Evolutionary conservation across 1,284 basidiomycete species (phyloP), one percentile per base, ranked within the genome.

Genomic region (Ustilago bromivora): DNA sequence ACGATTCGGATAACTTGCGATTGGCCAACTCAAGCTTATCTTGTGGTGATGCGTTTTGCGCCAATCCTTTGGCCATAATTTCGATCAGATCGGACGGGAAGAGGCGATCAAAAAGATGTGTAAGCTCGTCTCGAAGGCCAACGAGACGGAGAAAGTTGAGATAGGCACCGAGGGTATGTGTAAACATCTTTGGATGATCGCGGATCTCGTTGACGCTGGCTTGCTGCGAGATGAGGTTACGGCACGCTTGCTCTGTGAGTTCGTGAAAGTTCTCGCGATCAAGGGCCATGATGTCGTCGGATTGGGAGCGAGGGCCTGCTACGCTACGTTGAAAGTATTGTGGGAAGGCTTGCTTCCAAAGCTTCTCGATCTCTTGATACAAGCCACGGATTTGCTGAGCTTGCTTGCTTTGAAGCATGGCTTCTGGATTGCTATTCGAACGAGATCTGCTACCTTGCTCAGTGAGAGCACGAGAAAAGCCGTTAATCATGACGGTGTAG

Each of bases 191-290:
- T 12, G 75, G 75, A 17, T 46, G 63, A 6, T 70, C 57, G 23
- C 64, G 70, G 19, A 34, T 60, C 41, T 77, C 75, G 10, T 52
- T 34, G 38, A 77, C 35, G 28, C 61, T 70, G 36, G 70, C 62
- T 40, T 77, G 75, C 40, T 70, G 70, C 35, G 75, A 77, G 19
- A 77, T 43, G 38, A 70, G 63, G 32, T 72, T 72, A 40, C 70
- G 75, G 8, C 70, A 63, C 32, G 63, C 57, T n/a, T 72, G 64
- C 3, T 69, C 61, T 11, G 51, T 64, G 15, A 71, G 46, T 5
- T 32, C 38, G 55, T 61, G 47, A 15, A 68, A 73, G 57, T 64
- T 28, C 32, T 60, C 46, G 35, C 38, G 38, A 12, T 68, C 55
- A n/a, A 73, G 49, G 32, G 36, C 0, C 11, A 51, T 5, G 10